Conservation (phyloP, 177 flowering plant species). For the Telopea speciosissima region DNA sequence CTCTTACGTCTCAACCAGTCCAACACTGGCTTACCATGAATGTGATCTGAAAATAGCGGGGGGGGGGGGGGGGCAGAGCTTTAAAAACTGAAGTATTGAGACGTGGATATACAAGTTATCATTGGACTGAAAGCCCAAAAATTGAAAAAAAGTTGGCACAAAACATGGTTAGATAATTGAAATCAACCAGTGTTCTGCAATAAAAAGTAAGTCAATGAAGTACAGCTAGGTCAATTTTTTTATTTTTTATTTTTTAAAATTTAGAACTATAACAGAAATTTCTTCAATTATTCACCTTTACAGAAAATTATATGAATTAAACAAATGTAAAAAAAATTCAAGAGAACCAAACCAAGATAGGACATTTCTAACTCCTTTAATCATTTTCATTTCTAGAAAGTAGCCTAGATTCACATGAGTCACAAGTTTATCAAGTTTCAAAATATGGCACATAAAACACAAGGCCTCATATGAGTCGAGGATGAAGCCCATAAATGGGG, state of each 20-base stretch:
- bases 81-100: not conserved
- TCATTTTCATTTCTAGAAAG: not conserved
- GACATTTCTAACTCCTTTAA: too few relatives aligned
- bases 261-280: too few relatives aligned
- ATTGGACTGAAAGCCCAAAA: not conserved
- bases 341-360: too few relatives aligned
- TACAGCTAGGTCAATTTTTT: too few relatives aligned
- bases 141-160: not conserved
- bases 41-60: constrained; percentile 61
- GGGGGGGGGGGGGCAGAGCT: not conserved
- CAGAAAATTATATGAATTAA: too few relatives aligned
- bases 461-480: not conserved
- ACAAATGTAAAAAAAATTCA: too few relatives aligned
- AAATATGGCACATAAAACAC: not conserved
- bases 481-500: not conserved
- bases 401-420: not conserved
- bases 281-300: too few relatives aligned
- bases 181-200: too few relatives aligned
- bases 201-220: too few relatives aligned
- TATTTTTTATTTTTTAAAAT: too few relatives aligned
- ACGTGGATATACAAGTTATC: not conserved
- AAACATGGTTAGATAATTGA: not conserved
- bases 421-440: not conserved
- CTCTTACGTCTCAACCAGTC: constrained; percentile 86
- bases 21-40: constrained; percentile 62